Evolutionary conservation across 768 basidiomycete genomes (phyloP).

Genomic region (Hygrocybe punicea): DNA sequence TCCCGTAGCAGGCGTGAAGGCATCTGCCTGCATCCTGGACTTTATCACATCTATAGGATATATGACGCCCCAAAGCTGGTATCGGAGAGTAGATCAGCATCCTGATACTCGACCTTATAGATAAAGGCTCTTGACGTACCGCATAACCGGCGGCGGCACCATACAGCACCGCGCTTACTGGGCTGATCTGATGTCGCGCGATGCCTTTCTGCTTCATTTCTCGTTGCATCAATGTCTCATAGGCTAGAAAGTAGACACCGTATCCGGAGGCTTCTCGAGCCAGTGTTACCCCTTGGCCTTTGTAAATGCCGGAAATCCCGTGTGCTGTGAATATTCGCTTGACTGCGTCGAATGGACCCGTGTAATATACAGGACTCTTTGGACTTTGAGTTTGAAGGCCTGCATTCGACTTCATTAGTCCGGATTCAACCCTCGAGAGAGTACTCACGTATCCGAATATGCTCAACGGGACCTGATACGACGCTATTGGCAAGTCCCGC

Average conservation of each 20-base stretch:
- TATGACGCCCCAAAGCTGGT: constrained; percentile 83
- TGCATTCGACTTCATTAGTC: constrained; percentile 25
- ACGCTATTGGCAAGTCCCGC: constrained; percentile 90
- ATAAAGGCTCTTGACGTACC: constrained; percentile 42
- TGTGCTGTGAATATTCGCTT: constrained; percentile 73
- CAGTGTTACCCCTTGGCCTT: constrained; percentile 88
- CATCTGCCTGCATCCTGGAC: constrained; percentile 93
- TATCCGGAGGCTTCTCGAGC: constrained; percentile 80
- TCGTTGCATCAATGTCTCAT: constrained; percentile 87
- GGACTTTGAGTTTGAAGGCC: constrained; percentile 90
- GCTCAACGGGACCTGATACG: constrained; percentile 94
- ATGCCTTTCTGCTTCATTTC: constrained; percentile 76
- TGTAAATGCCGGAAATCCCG: constrained; percentile 84
- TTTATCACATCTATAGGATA: constrained; percentile 98
- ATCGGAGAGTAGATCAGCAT: constrained; percentile 3
- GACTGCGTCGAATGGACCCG: constrained; percentile 84
- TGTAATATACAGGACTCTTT: constrained; percentile 62
- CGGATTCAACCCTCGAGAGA: not conserved
- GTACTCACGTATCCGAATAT: constrained; percentile 86
- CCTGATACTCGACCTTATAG: not conserved
- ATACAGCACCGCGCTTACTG: constrained; percentile 75
- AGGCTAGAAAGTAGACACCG: constrained; percentile 85
- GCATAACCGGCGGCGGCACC: constrained; percentile 93
- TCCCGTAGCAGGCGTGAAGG: constrained; percentile 67
- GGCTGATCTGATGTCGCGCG: constrained; percentile 69